These are phyloP conservation scores for Tuber umbilicatum DNA, from an alignment of 495 filamentous ascomycete genomes.

Conservation along the genomic window DNA sequence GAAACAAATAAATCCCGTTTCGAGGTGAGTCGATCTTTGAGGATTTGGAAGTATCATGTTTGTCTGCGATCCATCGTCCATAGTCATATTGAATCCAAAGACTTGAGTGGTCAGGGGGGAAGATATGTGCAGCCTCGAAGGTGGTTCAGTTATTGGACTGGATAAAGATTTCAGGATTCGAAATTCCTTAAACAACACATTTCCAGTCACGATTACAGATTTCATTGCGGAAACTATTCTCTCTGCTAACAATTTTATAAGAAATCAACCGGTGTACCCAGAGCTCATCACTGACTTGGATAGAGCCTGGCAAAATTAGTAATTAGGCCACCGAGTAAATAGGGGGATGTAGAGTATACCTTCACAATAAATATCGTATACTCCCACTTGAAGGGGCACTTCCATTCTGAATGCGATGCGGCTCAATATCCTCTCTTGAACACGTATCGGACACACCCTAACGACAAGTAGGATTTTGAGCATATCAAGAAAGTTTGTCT, in stretches of 20 bases:
- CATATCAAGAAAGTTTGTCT: too few species aligned
- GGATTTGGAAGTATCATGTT: conserved; percentile 15
- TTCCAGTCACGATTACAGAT: conserved; percentile 16
- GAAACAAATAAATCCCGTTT: too few species aligned
- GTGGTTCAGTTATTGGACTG: background rate
- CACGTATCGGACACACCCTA: background rate
- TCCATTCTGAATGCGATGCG: background rate
- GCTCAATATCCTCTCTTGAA: conserved; percentile 15
- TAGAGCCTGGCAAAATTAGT: too few species aligned
- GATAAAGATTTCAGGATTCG: background rate
- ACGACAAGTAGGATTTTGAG: conserved; percentile 13
- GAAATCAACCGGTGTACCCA: too few species aligned
- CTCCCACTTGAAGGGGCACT: too few species aligned
- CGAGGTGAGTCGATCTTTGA: conserved; percentile 5
- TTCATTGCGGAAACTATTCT: conserved; percentile 8
- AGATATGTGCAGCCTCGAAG: too few species aligned
- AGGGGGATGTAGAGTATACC: too few species aligned
- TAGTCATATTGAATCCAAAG: too few species aligned
- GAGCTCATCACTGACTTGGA: too few species aligned
- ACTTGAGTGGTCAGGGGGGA: too few species aligned
- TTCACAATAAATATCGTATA: too few species aligned
- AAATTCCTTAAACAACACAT: conserved; percentile 6
- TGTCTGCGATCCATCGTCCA: background rate
- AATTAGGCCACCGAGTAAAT: too few species aligned
- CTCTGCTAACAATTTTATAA: background rate